Percentiles rank a stretch among this genome's conserved stretches.
phyloP scores from a whole-genome alignment of 208 protist species.

The Wallacemonas sp. region DNA sequence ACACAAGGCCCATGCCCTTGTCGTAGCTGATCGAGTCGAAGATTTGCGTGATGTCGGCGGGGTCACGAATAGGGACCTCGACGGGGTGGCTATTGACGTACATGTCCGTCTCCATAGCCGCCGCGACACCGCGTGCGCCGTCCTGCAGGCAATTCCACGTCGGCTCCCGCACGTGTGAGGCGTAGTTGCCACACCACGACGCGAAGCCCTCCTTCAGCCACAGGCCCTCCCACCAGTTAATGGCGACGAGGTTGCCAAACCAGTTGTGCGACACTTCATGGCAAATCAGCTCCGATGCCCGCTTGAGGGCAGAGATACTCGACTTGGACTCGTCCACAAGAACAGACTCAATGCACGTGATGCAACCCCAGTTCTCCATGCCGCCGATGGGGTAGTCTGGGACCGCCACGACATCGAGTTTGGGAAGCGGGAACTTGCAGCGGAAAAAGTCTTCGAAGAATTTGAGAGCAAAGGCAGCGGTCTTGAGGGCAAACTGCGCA shows the following conservation, averaged over 20 bases:
- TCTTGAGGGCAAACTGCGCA: slow-evolving; percentile 83
- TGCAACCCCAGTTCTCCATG: slow-evolving; percentile 97
- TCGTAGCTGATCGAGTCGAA: slow-evolving; percentile 98
- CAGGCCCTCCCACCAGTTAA: slow-evolving; percentile 98
- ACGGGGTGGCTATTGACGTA: slow-evolving; percentile 95
- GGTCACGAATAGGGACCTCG: slow-evolving; percentile 92
- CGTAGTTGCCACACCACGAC: slow-evolving; percentile 94
- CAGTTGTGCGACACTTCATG: slow-evolving; percentile 98
- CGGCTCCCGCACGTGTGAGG: slow-evolving; percentile 71
- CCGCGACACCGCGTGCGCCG: slow-evolving; percentile 52
- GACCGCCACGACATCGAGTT: slow-evolving; percentile 97
- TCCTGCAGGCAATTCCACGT: slow-evolving; percentile 91
- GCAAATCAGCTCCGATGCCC: slow-evolving; percentile 86
- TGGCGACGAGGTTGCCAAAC: slow-evolving; percentile 99
- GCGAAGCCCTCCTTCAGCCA: slow-evolving; percentile 99
- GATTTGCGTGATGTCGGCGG: slow-evolving; percentile 95
- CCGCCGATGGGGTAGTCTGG: slow-evolving; percentile 96
- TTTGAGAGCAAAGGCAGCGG: slow-evolving; percentile 66
- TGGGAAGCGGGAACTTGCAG: slow-evolving; percentile 93
- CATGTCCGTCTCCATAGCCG: slow-evolving; percentile 89
- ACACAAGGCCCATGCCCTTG: slow-evolving; percentile 94
- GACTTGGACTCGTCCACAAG: slow-evolving; percentile 78
- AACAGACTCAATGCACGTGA: slow-evolving; percentile 92
- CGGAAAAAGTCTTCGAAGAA: slow-evolving; percentile 91
- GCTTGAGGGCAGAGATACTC: slow-evolving; percentile 66